A percentile compares a stretch with the other conserved stretches of the same genome.
phyloP scores from a whole-genome alignment of 2,329 filamentous ascomycete species.

The Pseudocercospora eumusae region DNA sequence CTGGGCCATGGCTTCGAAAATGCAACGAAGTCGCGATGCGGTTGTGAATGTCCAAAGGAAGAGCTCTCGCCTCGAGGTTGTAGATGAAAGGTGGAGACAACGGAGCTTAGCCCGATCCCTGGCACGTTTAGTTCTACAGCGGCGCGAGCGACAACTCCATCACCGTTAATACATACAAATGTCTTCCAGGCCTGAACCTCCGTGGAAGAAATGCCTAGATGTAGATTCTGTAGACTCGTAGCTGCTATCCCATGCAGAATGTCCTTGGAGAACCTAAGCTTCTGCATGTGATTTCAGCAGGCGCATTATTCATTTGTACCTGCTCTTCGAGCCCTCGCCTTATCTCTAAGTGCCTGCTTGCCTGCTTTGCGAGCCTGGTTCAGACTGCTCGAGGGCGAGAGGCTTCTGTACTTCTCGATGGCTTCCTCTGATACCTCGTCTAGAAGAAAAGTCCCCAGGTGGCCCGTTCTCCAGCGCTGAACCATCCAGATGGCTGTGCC shows the following conservation, averaged over 20 bases:
- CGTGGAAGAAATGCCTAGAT: not conserved
- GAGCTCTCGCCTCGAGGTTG: conserved; percentile 1
- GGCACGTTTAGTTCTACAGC: not conserved
- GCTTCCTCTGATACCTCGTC: conserved; percentile 70
- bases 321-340: conserved; percentile 23
- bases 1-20: not conserved
- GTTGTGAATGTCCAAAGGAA: not conserved
- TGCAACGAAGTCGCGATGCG: not conserved
- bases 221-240: not conserved
- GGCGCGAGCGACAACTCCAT: not conserved
- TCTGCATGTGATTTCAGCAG: too few species aligned
- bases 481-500: conserved; percentile 78
- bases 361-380: conserved; percentile 68
- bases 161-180: not conserved
- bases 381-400: conserved; percentile 55
- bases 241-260: not conserved
- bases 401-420: conserved; percentile 56
- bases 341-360: conserved; percentile 52
- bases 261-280: too few species aligned
- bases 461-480: conserved; percentile 76
- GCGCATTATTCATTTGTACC: conserved; percentile 11
- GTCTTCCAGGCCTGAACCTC: not conserved
- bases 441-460: conserved; percentile 73
- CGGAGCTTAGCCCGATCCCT: not conserved
- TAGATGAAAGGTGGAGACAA: conserved; percentile 1